Evolutionary conservation across 192 early-diverging fungal species (phyloP).

Genomic region (Backusella westeae): DNA sequence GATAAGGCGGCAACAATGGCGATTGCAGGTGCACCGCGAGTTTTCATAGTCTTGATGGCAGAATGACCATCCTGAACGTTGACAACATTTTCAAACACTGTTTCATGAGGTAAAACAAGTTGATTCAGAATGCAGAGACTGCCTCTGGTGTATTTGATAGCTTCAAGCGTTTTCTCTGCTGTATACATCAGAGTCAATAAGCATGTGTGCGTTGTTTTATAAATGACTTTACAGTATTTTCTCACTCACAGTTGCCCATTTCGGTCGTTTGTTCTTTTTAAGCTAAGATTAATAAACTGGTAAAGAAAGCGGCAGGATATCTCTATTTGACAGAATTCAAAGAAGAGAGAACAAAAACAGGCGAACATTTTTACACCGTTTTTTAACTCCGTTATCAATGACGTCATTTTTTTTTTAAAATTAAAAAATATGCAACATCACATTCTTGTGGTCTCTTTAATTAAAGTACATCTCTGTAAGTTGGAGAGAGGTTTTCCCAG

Average conservation of each 20-base stretch:
- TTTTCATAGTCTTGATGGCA: constrained; percentile 93
- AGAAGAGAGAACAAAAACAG: no score
- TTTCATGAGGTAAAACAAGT: constrained; percentile 84
- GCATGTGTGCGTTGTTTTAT: no score
- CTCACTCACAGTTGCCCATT: not conserved
- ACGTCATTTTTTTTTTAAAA: no score
- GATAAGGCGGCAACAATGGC: constrained; percentile 94
- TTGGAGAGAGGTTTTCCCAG: no score
- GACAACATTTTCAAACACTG: constrained; percentile 68
- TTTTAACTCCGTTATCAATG: no score
- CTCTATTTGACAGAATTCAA: no score
- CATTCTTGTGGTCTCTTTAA: no score
- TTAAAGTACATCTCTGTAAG: no score
- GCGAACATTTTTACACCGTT: no score
- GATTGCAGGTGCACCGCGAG: constrained; percentile 92
- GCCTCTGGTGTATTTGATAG: constrained; percentile 52
- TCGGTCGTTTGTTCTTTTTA: not conserved
- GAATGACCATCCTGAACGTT: constrained; percentile 72
- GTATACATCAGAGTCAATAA: not conserved
- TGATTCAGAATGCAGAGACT: constrained; percentile 85
- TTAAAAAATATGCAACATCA: no score
- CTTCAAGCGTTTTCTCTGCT: constrained; percentile 40
- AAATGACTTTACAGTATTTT: not conserved
- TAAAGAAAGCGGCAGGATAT: not conserved
- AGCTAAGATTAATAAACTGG: not conserved